A percentile compares a stretch with the other conserved stretches of the same genome.
phyloP scores from a whole-genome alignment of 352 stramenopile genomes.

The Globisporangium viniferum region DNA sequence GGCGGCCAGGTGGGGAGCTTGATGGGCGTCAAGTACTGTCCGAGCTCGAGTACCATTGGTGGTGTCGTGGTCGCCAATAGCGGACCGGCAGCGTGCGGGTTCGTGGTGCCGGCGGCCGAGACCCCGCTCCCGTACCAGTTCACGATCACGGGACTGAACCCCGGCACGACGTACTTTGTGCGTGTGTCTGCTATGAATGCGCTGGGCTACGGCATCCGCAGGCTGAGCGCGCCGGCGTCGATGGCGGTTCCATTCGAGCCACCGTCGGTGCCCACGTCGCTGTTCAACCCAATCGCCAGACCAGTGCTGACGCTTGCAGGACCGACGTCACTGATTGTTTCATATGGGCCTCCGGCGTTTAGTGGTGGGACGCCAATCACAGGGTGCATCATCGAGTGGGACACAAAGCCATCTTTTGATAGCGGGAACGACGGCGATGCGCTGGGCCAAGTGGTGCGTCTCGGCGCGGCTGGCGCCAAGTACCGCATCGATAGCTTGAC shows the following conservation, averaged over 20 bases:
- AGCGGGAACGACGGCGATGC: conserved; percentile 55
- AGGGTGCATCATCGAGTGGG: conserved; percentile 91
- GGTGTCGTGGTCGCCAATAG: conserved; percentile 15
- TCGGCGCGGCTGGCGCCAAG: conserved; percentile 20
- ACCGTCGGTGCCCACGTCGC: conserved; percentile 44
- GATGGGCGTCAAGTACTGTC: conserved; percentile 48
- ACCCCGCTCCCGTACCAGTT: conserved; percentile 41
- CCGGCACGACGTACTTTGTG: conserved; percentile 62
- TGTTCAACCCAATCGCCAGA: conserved; percentile 54
- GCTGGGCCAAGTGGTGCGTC: conserved; percentile 35
- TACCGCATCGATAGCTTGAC: conserved; percentile 55
- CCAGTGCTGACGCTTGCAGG: conserved; percentile 70
- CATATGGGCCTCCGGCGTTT: conserved; percentile 79
- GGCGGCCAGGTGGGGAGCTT: conserved; percentile 37
- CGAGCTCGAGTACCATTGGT: conserved; percentile 20
- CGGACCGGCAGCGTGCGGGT: conserved; percentile 36
- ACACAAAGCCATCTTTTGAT: conserved; percentile 76
- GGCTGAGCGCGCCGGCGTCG: conserved; percentile 51
- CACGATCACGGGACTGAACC: conserved; percentile 50
- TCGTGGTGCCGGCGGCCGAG: conserved; percentile 21
- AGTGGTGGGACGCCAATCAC: conserved; percentile 86
- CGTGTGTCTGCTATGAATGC: conserved; percentile 69
- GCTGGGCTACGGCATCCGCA: conserved; percentile 57
- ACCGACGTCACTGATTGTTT: conserved; percentile 68
- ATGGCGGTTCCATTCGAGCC: conserved; percentile 64